phyloP scores from a whole-genome alignment of 345 rosid species.

The Trapa bicornis region DNA sequence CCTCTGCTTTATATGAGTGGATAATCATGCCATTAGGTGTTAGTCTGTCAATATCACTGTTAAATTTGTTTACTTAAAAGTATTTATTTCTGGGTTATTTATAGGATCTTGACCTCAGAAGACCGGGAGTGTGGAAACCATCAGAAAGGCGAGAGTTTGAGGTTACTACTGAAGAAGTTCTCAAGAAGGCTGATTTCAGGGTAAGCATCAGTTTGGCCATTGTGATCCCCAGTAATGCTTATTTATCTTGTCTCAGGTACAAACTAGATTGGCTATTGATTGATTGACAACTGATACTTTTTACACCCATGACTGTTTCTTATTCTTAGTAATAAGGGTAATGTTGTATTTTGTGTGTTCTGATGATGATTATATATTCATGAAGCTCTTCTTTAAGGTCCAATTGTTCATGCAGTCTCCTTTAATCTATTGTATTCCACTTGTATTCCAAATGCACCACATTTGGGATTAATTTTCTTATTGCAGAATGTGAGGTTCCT shows the following conservation, averaged over 20 bases:
- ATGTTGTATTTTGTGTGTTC: background rate
- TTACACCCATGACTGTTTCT: background rate
- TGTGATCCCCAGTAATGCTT: background rate
- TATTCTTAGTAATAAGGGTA: background rate
- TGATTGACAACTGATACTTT: background rate
- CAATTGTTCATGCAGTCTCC: background rate
- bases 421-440: background rate
- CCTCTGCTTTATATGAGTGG: background rate
- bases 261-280: background rate
- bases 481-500: conserved; percentile 80
- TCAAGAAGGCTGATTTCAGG: conserved; percentile 68
- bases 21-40: background rate
- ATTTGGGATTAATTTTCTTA: background rate
- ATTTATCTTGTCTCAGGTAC: background rate
- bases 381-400: background rate
- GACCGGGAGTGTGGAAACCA: no score
- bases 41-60: background rate
- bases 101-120: conserved; percentile 53
- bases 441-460: background rate
- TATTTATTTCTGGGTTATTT: conserved; percentile 2
- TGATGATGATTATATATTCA: background rate
- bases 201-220: conserved; percentile 24
- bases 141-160: conserved; percentile 22
- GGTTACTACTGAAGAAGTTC: conserved; percentile 51
- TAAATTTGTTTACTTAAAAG: background rate